Conservation (phyloP, 2,329 filamentous ascomycete genomes). For the Penicillium vulpinum region DNA sequence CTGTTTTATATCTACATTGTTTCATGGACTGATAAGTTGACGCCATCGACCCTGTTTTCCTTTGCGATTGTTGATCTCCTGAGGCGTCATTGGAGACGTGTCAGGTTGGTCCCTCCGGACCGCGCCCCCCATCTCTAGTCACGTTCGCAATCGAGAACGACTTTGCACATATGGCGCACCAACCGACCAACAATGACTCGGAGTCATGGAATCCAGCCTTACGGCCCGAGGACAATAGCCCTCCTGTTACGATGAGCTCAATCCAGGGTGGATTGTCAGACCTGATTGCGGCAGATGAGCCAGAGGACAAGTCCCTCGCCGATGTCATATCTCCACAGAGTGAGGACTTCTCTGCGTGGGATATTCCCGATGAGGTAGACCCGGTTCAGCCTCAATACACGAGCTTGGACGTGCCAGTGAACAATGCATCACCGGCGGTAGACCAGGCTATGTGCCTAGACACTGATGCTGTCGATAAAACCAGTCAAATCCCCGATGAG, state of each 20-base stretch:
- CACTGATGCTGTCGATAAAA: not conserved
- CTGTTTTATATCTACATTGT: not conserved
- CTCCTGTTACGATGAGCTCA: conserved; percentile 12
- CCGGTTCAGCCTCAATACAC: conserved; percentile 7
- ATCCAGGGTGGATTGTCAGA: conserved; percentile 13
- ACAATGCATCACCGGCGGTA: conserved; percentile 1
- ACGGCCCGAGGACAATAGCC: conserved; percentile 43
- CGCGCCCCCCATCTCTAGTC: conserved; percentile 11
- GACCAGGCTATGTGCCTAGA: not conserved
- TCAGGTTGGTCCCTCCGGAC: conserved; percentile 23
- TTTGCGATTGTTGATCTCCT: conserved; percentile 25
- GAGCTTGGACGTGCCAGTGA: conserved; percentile 1
- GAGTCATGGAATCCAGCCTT: conserved; percentile 59
- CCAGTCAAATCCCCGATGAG: not conserved
- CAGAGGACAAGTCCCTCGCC: conserved; percentile 9
- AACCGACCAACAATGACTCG: conserved; percentile 8
- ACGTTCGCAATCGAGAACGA: conserved; percentile 11
- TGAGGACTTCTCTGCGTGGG: conserved; percentile 23
- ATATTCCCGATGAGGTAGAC: conserved; percentile 14
- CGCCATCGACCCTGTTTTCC: conserved; percentile 9
- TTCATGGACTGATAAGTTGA: conserved; percentile 21
- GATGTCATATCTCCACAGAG: conserved; percentile 18
- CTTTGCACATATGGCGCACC: conserved; percentile 26
- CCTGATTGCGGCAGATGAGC: conserved; percentile 16
- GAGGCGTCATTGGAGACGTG: conserved; percentile 31